Base-by-base conservation (phyloP, 2,329 filamentous ascomycete genomes). In the Bimuria novae-zelandiae region DNA sequence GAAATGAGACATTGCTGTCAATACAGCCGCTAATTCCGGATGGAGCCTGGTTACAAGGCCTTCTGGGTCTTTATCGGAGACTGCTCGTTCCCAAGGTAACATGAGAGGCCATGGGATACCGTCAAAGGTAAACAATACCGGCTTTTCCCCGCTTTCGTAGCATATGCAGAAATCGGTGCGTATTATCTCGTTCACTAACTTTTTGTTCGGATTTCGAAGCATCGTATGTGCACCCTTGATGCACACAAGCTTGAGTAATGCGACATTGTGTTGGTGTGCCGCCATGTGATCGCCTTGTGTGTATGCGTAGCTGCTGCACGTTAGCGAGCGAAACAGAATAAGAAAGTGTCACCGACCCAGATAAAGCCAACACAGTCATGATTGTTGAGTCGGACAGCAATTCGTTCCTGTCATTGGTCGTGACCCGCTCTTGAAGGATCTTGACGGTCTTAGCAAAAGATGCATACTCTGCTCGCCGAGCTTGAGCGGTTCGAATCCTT, bases 131-230 rank as follows among this genome's bases (percentile, higher is more conserved):
- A 44, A 44, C 14, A 44, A n/a, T 4, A 3, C 12, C 11, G 42
- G 30, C 10, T n/a, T 23, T 19, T 44, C 16, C 2, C 42, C 42
- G 12, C 17, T 44, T 44, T 44, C 42, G 17, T 33, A 44, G 29
- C 29, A 33, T 6, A 44, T 44, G 17, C 42, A 44, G 8, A 44
- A 44, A 30, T 44, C 42, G 5, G 42, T 44, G 7, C 42, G 42
- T n/a, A 44, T 33, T 10, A 44, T 35, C 29, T 44, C 42, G 3
- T 19, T 33, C 10, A 44, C 42, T 8, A 33, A 10, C 4, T 33
- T 44, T 23, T 3, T 44, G 12, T 33, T 22, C 6, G 11, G 8
- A 5, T 33, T 10, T 1, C 17, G 29, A 16, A 44, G 19, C 14
- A 33, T n/a, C 12, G 8, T 17, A 14, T 23, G 19, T 23, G 19